Evolutionary conservation across 2,329 filamentous ascomycete species (phyloP).

Genomic region (Exserohilum turcica): DNA sequence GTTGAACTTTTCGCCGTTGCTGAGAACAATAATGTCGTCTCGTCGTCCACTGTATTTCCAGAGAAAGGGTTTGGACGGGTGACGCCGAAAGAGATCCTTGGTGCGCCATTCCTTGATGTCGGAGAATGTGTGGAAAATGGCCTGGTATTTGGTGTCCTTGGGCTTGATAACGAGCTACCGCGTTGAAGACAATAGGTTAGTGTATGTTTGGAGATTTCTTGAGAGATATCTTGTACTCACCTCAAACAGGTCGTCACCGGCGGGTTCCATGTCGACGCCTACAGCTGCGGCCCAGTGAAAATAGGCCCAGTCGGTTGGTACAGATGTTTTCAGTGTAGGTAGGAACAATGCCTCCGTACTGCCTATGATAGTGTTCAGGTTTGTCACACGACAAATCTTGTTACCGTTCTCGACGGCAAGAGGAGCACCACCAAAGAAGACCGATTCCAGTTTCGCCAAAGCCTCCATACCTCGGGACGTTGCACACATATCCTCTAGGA

Average conservation of each 20-base stretch:
- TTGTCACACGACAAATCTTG: conserved; percentile 1
- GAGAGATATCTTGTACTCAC: neutral
- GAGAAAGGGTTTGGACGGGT: conserved; percentile 20
- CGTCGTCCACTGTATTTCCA: conserved; percentile 39
- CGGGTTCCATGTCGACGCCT: conserved; percentile 5
- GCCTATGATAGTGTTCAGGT: neutral
- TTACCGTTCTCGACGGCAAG: neutral
- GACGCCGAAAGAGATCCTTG: conserved; percentile 23
- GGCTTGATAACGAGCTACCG: conserved; percentile 2
- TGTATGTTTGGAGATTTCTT: neutral
- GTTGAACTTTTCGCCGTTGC: conserved; percentile 39
- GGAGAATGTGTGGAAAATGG: conserved; percentile 2
- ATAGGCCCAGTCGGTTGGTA: conserved; percentile 1
- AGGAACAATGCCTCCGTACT: conserved; percentile 3
- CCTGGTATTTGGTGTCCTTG: conserved; percentile 1
- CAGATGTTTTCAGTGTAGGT: neutral
- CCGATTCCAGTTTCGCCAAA: neutral
- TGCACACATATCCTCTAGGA: conserved; percentile 1
- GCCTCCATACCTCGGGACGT: conserved; percentile 2
- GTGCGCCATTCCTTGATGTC: conserved; percentile 12
- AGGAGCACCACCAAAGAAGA: conserved; percentile 1
- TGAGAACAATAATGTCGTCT: conserved; percentile 42
- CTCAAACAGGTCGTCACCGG: conserved; percentile 1
- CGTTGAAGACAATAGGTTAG: neutral
- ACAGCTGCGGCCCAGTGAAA: neutral